Evolutionary conservation across 306 rosid genomes (phyloP).

Genomic region (Lablab purpureus): DNA sequence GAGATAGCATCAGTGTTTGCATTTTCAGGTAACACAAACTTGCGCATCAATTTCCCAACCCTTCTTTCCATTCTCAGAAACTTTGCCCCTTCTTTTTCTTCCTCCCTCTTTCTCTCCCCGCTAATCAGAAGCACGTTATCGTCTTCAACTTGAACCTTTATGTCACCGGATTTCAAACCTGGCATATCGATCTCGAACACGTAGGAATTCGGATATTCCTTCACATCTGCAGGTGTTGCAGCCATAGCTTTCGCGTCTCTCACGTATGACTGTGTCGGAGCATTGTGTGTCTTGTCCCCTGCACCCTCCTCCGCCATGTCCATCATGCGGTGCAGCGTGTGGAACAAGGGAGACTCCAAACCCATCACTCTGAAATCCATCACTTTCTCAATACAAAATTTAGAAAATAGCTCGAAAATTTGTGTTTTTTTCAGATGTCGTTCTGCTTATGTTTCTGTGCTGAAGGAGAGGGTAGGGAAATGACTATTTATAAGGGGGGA

Average conservation of each 20-base stretch:
- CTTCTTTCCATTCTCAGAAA: background rate
- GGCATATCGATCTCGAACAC: constrained; percentile 7
- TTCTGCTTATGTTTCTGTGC: background rate
- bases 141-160: background rate
- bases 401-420: background rate
- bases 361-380: constrained; percentile 10
- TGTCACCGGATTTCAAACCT: background rate
- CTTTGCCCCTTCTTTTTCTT: background rate
- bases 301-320: background rate
- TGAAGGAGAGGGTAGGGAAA: fast-evolving
- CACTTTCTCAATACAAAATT: fast-evolving
- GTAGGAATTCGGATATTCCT: background rate
- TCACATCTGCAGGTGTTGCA: constrained; percentile 9
- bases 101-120: constrained; percentile 6
- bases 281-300: background rate
- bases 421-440: background rate
- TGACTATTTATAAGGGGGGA: background rate
- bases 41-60: background rate
- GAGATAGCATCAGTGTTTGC: background rate
- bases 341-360: background rate
- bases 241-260: background rate
- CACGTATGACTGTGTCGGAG: background rate
- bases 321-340: background rate
- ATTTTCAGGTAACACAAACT: background rate
- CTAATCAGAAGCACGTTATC: constrained; percentile 1